Evolutionary conservation across 441 rosid genomes (phyloP).

Genomic region (Pelargonium exstipulatum): DNA sequence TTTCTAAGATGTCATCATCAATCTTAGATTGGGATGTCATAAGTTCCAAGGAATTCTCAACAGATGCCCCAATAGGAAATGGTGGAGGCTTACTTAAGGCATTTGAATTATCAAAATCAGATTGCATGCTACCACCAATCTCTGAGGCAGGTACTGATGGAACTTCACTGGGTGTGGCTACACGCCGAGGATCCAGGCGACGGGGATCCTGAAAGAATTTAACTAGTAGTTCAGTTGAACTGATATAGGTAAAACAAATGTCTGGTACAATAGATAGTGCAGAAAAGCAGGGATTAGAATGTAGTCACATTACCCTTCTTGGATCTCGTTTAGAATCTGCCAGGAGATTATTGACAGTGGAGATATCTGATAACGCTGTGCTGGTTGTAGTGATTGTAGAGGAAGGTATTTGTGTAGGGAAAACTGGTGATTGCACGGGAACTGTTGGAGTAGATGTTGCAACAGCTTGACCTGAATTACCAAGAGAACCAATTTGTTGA

Average conservation of each 20-base stretch:
- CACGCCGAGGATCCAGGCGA: conserved; percentile 89
- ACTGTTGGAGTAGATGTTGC: conserved; percentile 35
- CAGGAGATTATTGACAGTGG: conserved; percentile 38
- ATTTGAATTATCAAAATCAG: conserved; percentile 52
- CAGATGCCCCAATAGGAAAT: conserved; percentile 33
- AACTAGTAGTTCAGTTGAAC: conserved; percentile 25
- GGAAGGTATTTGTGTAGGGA: conserved; percentile 36
- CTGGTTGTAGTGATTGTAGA: conserved; percentile 37
- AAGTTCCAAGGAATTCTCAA: conserved; percentile 37
- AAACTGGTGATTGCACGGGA: conserved; percentile 41
- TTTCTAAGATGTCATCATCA: conserved; percentile 45
- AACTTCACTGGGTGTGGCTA: conserved; percentile 43
- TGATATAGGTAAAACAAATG: conserved; percentile 1
- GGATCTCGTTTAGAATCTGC: conserved; percentile 92
- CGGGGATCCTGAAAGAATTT: conserved; percentile 84
- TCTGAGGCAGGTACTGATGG: conserved; percentile 41
- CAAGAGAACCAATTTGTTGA: conserved; percentile 38
- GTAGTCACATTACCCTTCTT: conserved; percentile 56
- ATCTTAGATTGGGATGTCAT: conserved; percentile 30
- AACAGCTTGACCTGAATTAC: conserved; percentile 44
- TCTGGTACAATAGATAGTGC: conserved; percentile 7
- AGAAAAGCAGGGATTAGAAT: conserved; percentile 11
- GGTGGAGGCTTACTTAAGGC: conserved; percentile 42
- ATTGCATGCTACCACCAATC: conserved; percentile 38
- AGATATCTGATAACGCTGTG: conserved; percentile 43